Evolutionary conservation across 805 yeast genomes (phyloP).

Genomic region (Metschnikowia peoriensis): DNA sequence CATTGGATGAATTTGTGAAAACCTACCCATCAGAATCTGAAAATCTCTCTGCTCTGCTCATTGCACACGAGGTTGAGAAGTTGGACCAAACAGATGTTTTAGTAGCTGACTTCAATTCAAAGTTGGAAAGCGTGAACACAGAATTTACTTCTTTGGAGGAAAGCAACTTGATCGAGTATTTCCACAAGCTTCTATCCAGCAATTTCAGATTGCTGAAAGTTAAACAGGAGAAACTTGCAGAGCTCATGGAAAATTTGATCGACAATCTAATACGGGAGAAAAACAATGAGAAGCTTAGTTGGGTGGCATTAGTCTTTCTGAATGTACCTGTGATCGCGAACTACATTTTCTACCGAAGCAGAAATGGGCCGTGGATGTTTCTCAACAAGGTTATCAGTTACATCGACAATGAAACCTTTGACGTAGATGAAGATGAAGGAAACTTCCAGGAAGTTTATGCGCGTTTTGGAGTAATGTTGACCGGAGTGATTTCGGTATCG

Average conservation of each 20-base stretch:
- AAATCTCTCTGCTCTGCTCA: slow-evolving; percentile 19
- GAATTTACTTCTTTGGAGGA: slow-evolving; percentile 44
- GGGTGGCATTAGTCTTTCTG: slow-evolving; percentile 19
- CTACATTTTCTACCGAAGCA: slow-evolving; percentile 14
- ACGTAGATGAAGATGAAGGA: slow-evolving; percentile 50
- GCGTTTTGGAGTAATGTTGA: slow-evolving; percentile 61
- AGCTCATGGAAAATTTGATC: slow-evolving; percentile 19
- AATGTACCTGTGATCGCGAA: slow-evolving; percentile 14
- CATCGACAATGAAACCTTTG: slow-evolving; percentile 17
- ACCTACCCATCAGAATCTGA: slow-evolving; percentile 30
- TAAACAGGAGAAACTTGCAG: slow-evolving; percentile 15
- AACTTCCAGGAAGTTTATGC: slow-evolving; percentile 66
- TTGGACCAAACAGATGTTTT: slow-evolving; percentile 18
- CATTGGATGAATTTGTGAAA: slow-evolving; percentile 24
- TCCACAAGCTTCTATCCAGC: slow-evolving; percentile 20
- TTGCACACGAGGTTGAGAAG: slow-evolving; percentile 28
- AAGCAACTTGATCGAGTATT: slow-evolving; percentile 32
- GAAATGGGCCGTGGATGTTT: slow-evolving; percentile 20
- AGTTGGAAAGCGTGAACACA: slow-evolving; percentile 31
- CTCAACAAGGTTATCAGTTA: slow-evolving; percentile 22
- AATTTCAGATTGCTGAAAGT: slow-evolving; percentile 20
- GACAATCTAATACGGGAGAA: slow-evolving; percentile 14
- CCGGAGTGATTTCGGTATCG: slow-evolving; percentile 27
- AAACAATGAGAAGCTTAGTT: slow-evolving; percentile 28
- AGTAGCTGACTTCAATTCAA: slow-evolving; percentile 25